Conservation (phyloP, 106 monocot genomes). For the Acanthochlamys bracteata region DNA sequence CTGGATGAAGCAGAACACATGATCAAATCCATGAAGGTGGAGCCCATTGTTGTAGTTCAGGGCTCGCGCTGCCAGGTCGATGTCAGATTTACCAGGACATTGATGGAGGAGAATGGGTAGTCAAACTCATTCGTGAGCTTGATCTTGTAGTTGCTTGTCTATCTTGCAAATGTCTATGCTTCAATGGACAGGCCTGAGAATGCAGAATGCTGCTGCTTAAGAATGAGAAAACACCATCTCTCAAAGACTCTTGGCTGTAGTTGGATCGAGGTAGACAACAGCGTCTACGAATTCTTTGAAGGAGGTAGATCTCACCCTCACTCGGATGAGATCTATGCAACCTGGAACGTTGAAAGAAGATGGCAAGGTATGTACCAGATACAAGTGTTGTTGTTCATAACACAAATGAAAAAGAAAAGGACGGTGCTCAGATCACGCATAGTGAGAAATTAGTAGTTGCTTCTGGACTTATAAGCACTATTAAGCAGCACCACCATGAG, state of each 20-base stretch:
- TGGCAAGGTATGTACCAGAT: constrained; percentile 27
- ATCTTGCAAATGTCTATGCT: constrained; percentile 28
- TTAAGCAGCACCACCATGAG: constrained; percentile 18
- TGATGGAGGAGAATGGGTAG: constrained; percentile 17
- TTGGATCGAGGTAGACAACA: constrained; percentile 42
- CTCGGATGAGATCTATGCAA: constrained; percentile 18
- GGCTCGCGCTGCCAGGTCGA: constrained; percentile 34
- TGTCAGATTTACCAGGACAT: constrained; percentile 30
- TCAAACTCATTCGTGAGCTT: constrained; percentile 25
- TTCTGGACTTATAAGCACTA: constrained; percentile 33
- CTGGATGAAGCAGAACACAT: constrained; percentile 30
- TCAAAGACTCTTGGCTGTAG: constrained; percentile 31
- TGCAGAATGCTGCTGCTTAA: constrained; percentile 18
- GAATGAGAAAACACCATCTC: constrained; percentile 19
- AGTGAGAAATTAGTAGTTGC: constrained; percentile 41
- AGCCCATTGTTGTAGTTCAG: constrained; percentile 37
- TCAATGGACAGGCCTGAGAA: constrained; percentile 23
- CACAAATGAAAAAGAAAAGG: constrained; percentile 38
- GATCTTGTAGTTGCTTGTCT: constrained; percentile 30
- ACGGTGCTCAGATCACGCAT: constrained; percentile 24
- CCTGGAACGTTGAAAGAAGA: constrained; percentile 17
- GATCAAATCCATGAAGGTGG: constrained; percentile 21
- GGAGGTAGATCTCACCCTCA: constrained; percentile 28
- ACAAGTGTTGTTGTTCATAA: constrained; percentile 25
- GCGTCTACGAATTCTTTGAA: constrained; percentile 34